Evolutionary conservation across 108 stramenopile genomes (phyloP), one percentile per base, ranked within the genome.

Genomic region (Asterionellopsis glacialis): DNA sequence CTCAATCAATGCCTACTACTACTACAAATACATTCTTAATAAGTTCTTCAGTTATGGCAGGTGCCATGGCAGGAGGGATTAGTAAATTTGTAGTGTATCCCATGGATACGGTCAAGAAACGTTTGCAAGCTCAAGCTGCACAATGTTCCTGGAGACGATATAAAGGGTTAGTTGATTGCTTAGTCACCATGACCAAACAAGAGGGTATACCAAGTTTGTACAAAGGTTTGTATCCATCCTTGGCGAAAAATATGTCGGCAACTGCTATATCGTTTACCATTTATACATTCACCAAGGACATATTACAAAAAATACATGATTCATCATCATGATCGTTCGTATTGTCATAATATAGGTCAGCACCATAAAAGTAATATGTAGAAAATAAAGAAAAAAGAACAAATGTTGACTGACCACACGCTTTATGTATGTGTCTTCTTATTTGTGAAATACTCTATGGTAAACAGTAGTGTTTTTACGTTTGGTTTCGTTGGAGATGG

Each of bases 81-180:
- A 82, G 87, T 47, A 98, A 98, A 73, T 70, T 96, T 14, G 42
- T 84, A 0, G 90, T 98, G 0, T 98, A 95, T 75, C 97, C 97
- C 0, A 67, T 96, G 39, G 96, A 98, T 72, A 98, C 97, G 10
- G 72, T 96, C 5, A 97, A 97, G 75, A 90, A 90, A 62, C 70
- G 95, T n/a, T 54, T 97, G 25, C 97, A 97, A 76, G 87, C 84
- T n/a, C 89, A 94, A 67, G 84, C 88, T 43, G 80, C 83, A 42
- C 82, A 68, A 55, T 80, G 76, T 56, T 12, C 50, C 11, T 44
- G 22, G 21, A 51, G 64, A 24, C 48, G 55, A 19, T 90, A 86
- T 55, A 59, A 69, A 27, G 81, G 87, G 14, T 84, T 90, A 75
- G 39, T 86, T 33, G 82, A 91, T 61, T 96, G 95, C 51, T 61